phyloP scores from a whole-genome alignment of 495 filamentous ascomycete genomes.

The Tuber aestivum region DNA sequence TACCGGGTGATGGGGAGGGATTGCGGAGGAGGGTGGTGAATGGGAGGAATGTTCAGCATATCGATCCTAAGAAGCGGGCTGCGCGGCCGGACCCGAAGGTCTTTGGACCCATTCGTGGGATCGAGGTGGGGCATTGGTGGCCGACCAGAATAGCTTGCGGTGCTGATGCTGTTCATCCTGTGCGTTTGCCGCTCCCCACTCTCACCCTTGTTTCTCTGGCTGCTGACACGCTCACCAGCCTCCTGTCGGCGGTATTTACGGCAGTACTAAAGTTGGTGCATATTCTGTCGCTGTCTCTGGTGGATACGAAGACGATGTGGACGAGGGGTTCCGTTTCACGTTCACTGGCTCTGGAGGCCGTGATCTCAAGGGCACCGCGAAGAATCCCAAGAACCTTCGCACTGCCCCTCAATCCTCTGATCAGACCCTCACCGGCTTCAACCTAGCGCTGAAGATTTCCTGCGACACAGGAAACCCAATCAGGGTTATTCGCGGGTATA shows the following conservation, averaged over 20 bases:
- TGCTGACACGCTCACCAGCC: slow-evolving; percentile 12
- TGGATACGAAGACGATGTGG: slow-evolving; percentile 43
- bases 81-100: slow-evolving; percentile 23
- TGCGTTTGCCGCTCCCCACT: background rate
- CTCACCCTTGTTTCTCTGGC: background rate
- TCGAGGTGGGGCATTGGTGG: slow-evolving; percentile 37
- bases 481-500: slow-evolving; percentile 42
- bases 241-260: slow-evolving; percentile 38
- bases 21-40: slow-evolving; percentile 21
- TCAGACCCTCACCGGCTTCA: slow-evolving; percentile 32
- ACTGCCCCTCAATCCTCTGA: slow-evolving; percentile 39
- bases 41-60: slow-evolving; percentile 21
- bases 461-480: slow-evolving; percentile 38
- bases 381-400: slow-evolving; percentile 41
- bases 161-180: slow-evolving; percentile 25
- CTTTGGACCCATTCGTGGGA: slow-evolving; percentile 32
- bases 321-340: slow-evolving; percentile 42
- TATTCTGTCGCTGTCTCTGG: slow-evolving; percentile 43
- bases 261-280: slow-evolving; percentile 17
- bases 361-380: slow-evolving; percentile 32
- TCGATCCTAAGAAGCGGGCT: slow-evolving; percentile 8
- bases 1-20: slow-evolving; percentile 10
- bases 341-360: slow-evolving; percentile 43
- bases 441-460: slow-evolving; percentile 32
- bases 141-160: slow-evolving; percentile 31